A percentile compares a stretch with the other conserved stretches of the same genome.
phyloP scores from a whole-genome alignment of 257 asterid species.

The Capsicum rhomboideum region DNA sequence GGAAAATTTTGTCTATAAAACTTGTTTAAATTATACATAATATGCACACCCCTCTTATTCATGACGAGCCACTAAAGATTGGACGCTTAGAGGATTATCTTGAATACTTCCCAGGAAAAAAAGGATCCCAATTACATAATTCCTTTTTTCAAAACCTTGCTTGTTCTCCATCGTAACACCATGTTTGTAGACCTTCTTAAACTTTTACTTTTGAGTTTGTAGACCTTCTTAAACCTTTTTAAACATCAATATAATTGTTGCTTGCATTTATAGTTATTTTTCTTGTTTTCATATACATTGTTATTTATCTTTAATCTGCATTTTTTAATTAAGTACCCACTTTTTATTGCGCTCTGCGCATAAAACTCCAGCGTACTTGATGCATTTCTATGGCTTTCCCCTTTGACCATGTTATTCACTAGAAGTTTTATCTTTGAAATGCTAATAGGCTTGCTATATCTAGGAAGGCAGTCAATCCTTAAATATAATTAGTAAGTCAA shows the following conservation, averaged over 20 bases:
- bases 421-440: not conserved
- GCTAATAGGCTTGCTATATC: not conserved
- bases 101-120: not conserved
- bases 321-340: too few relatives aligned
- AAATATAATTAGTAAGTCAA: not conserved
- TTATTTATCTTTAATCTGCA: too few relatives aligned
- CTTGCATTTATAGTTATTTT: too few relatives aligned
- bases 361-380: too few relatives aligned
- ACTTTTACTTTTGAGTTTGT: not conserved
- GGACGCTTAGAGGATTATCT: not conserved
- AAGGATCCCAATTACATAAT: not conserved
- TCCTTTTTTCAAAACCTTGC: not conserved
- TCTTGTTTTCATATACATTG: too few relatives aligned
- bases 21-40: not conserved
- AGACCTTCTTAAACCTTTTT: too few relatives aligned
- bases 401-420: not conserved
- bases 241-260: too few relatives aligned
- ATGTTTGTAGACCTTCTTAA: not conserved
- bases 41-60: not conserved
- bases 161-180: not conserved
- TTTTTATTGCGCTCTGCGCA: too few relatives aligned
- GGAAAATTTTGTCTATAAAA: not conserved
- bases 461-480: not conserved
- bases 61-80: not conserved
- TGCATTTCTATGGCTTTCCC: not conserved